Conservation (phyloP, 2,329 filamentous ascomycete genomes). For the Diaporthe sp. region DNA sequence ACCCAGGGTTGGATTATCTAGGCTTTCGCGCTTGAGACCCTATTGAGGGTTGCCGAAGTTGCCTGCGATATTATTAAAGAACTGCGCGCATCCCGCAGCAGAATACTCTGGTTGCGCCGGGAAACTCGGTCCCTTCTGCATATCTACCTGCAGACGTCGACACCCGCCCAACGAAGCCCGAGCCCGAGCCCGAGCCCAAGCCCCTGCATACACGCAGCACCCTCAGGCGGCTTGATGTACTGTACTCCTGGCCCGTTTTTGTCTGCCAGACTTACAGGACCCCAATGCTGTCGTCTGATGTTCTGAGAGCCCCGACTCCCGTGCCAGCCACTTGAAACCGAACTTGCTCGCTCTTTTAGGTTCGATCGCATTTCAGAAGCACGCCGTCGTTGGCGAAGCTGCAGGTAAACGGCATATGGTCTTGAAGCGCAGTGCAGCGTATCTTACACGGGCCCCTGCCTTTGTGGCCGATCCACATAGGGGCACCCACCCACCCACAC, state of each 20-base stretch:
- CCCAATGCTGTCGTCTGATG: conserved; percentile 12
- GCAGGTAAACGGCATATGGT: conserved; percentile 21
- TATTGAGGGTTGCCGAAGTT: conserved; percentile 8
- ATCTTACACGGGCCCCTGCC: conserved; percentile 21
- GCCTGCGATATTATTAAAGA: conserved; percentile 24
- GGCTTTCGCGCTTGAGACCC: not conserved
- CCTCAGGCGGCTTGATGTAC: not conserved
- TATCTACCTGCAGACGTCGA: not conserved
- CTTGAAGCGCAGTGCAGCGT: not conserved
- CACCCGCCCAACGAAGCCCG: not conserved
- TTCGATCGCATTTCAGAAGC: conserved; percentile 11
- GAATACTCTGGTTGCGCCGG: conserved; percentile 4
- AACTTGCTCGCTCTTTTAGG: conserved; percentile 18
- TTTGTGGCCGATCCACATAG: conserved; percentile 16
- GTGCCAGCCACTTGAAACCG: conserved; percentile 21
- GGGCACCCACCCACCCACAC: conserved; percentile 18
- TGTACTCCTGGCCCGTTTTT: not conserved
- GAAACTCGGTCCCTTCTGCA: conserved; percentile 14
- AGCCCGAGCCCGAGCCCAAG: not conserved
- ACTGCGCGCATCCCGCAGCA: conserved; percentile 3
- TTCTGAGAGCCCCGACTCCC: not conserved
- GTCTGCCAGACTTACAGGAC: not conserved
- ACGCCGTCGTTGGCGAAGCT: not conserved
- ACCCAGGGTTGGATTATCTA: conserved; percentile 19
- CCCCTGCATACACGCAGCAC: conserved; percentile 5